Percentiles rank a stretch among this genome's conserved stretches.
Evolutionary conservation across 2,329 filamentous ascomycete species (phyloP).

Genomic region (Sporothrix brasiliensis): DNA sequence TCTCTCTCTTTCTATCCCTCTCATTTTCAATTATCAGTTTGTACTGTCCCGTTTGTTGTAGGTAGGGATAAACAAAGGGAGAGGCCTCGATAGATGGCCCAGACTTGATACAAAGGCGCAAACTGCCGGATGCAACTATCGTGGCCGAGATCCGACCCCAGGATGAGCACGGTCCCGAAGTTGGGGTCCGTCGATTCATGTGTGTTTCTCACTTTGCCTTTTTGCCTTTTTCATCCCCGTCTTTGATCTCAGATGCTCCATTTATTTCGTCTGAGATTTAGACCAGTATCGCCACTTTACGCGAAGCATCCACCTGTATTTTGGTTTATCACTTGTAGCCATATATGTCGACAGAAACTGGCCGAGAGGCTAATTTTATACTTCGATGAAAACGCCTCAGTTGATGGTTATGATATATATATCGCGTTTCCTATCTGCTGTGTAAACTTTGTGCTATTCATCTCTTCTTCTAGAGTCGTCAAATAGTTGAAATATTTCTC

Average conservation of each 20-base stretch:
- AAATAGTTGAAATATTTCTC: not conserved
- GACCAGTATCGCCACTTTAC: not conserved
- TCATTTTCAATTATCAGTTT: no score
- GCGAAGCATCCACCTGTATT: not conserved
- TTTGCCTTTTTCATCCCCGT: not conserved
- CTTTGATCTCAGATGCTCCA: not conserved
- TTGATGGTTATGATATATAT: not conserved
- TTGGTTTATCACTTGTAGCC: not conserved
- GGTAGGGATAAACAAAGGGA: no score
- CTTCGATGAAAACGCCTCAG: not conserved
- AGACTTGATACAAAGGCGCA: no score
- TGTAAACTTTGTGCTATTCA: not conserved
- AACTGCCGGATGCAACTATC: not conserved
- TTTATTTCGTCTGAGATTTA: conserved; percentile 11
- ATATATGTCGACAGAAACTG: not conserved
- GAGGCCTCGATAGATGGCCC: not conserved
- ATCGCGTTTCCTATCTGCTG: not conserved
- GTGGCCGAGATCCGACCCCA: not conserved
- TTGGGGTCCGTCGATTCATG: no score
- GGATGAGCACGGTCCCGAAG: conserved; percentile 4
- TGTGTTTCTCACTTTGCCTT: not conserved
- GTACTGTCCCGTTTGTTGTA: no score
- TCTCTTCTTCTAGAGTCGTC: not conserved
- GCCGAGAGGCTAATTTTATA: not conserved
- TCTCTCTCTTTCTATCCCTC: no score